phyloP scores from a whole-genome alignment of 208 protist species.

The Acanthamoeba castellanii region DNA sequence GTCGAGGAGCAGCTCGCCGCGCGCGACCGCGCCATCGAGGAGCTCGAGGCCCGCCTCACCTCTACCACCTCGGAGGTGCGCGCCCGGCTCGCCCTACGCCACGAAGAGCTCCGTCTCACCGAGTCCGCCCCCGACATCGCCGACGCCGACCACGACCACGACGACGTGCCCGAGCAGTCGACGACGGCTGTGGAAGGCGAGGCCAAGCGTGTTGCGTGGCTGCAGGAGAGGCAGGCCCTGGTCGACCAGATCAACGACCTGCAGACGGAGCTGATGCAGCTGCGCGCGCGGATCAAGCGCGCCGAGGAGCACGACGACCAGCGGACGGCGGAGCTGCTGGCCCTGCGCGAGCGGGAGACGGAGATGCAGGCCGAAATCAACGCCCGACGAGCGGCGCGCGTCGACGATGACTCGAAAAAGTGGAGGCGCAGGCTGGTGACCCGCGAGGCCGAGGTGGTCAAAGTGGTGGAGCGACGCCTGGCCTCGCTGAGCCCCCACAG shows the following conservation, averaged over 20 bases:
- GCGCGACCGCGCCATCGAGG: background rate
- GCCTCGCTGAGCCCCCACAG: background rate
- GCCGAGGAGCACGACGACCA: background rate
- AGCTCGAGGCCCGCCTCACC: background rate
- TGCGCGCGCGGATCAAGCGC: background rate
- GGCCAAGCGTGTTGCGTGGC: background rate
- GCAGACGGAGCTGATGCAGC: background rate
- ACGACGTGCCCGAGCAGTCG: background rate
- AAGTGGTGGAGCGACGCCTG: background rate
- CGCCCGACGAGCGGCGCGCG: background rate
- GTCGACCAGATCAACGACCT: background rate
- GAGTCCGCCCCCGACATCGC: no score
- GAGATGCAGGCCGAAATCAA: background rate
- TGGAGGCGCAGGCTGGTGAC: background rate
- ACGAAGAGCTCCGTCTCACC: background rate
- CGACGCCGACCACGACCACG: background rate
- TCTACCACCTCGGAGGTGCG: background rate
- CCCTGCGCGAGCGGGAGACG: background rate
- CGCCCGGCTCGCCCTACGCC: background rate
- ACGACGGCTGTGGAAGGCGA: background rate
- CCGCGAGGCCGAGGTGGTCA: background rate
- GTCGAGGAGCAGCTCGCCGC: slow-evolving; percentile 22
- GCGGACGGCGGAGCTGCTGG: background rate
- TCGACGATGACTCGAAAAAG: no score
- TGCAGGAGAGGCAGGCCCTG: background rate